Percentiles rank a stretch among this genome's conserved stretches.
phyloP scores from a whole-genome alignment of 2,329 filamentous ascomycete species.

The Aspergillus thermomutatus region DNA sequence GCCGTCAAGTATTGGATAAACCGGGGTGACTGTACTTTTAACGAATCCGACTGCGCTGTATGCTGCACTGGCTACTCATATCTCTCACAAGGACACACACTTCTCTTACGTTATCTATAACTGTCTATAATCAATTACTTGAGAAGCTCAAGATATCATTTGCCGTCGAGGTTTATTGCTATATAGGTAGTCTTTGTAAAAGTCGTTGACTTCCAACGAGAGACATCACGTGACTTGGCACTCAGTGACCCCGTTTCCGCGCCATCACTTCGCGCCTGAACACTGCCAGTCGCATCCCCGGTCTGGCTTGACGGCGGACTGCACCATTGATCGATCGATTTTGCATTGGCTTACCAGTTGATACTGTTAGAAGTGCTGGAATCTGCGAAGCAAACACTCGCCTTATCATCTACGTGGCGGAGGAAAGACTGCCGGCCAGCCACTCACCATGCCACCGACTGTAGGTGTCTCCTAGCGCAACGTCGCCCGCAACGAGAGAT shows the following conservation, averaged over 20 bases:
- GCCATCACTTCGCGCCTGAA: conserved; percentile 11
- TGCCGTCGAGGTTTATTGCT: not conserved
- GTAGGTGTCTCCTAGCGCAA: conserved; percentile 24
- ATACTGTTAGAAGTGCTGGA: not conserved
- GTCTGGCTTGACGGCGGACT: not conserved
- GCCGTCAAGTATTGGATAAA: conserved; percentile 7
- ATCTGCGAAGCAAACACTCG: not conserved
- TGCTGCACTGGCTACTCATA: conserved; percentile 9
- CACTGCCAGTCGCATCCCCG: not conserved
- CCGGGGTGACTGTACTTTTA: conserved; percentile 21
- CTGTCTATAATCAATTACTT: not conserved
- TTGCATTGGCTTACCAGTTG: not conserved
- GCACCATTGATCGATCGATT: not conserved
- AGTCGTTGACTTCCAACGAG: not conserved
- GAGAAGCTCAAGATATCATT: not conserved
- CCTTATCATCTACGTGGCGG: conserved; percentile 1
- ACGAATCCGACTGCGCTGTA: conserved; percentile 11
- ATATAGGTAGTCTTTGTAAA: not conserved
- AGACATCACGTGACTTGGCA: conserved; percentile 11
- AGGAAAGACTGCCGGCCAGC: conserved; percentile 6
- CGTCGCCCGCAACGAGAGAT: not conserved
- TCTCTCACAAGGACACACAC: conserved; percentile 6
- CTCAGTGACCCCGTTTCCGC: conserved; percentile 2
- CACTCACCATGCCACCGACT: conserved; percentile 32
- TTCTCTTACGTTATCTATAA: conserved; percentile 2